phyloP scores from a whole-genome alignment of 73 alveolate species.

The Paramecium pentaurelia region DNA sequence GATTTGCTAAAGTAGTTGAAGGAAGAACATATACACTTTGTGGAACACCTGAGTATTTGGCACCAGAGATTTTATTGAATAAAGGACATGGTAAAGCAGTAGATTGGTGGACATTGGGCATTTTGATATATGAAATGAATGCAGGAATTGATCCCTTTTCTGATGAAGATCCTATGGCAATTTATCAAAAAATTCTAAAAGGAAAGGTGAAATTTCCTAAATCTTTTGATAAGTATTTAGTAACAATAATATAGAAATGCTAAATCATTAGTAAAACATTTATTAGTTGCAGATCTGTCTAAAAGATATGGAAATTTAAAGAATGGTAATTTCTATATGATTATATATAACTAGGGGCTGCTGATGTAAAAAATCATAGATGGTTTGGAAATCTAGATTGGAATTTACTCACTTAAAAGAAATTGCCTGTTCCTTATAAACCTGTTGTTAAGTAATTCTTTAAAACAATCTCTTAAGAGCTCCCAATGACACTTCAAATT shows the following conservation, averaged over 20 bases:
- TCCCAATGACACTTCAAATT: constrained; percentile 74
- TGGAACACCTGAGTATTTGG: constrained; percentile 98
- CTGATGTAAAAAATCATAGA: constrained; percentile 78
- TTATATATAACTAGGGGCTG: constrained; percentile 55
- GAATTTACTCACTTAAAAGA: constrained; percentile 66
- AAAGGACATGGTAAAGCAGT: constrained; percentile 98
- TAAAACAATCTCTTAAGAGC: constrained; percentile 54
- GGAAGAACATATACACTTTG: constrained; percentile 96
- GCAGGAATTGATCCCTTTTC: constrained; percentile 87
- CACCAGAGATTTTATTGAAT: constrained; percentile 95
- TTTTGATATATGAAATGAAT: constrained; percentile 82
- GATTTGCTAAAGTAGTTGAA: constrained; percentile 92
- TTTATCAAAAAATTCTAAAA: constrained; percentile 77
- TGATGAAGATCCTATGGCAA: constrained; percentile 85
- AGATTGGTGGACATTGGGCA: constrained; percentile 94
- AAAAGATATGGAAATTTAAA: constrained; percentile 86
- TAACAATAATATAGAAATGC: constrained; percentile 63
- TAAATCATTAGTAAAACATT: constrained; percentile 85
- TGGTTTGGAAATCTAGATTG: constrained; percentile 81
- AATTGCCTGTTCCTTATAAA: constrained; percentile 76
- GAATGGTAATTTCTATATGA: constrained; percentile 58
- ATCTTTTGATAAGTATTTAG: constrained; percentile 69
- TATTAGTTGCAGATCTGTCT: constrained; percentile 78
- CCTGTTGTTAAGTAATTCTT: constrained; percentile 67
- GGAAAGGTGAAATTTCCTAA: constrained; percentile 84